Percentiles rank a stretch among this genome's conserved stretches.
Conservation (phyloP, 176 grass and related monocot species). For the Melocanna baccifera region DNA sequence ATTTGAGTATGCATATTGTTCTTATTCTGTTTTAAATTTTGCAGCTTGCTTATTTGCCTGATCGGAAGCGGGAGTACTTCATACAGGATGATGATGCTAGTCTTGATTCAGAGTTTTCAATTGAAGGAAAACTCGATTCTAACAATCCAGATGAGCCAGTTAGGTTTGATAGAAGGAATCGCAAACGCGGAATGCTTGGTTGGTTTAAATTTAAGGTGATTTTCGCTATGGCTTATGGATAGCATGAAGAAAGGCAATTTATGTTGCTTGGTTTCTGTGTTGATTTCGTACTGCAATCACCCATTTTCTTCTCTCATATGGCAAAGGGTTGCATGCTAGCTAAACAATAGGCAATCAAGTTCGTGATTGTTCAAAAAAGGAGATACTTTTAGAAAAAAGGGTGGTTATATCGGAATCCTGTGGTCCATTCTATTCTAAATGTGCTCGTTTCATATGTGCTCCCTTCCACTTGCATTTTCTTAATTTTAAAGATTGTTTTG, state of each 20-base stretch:
- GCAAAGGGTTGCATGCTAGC: not conserved
- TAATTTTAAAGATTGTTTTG: not conserved
- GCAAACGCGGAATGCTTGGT: conserved; percentile 85
- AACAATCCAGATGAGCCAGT: conserved; percentile 58
- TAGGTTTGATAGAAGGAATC: conserved; percentile 79
- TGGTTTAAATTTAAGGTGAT: conserved; percentile 95
- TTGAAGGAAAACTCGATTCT: conserved; percentile 65
- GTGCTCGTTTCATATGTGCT: not conserved
- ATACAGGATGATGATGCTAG: conserved; percentile 70
- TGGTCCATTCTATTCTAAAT: not conserved
- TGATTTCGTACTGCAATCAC: not conserved
- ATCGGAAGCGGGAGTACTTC: conserved; percentile 74
- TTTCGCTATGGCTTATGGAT: conserved; percentile 9
- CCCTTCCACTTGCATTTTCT: not conserved
- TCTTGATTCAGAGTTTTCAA: conserved; percentile 84
- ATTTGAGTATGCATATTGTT: conserved; percentile 6
- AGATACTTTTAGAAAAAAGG: not conserved
- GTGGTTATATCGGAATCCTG: not conserved
- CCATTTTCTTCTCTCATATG: conserved; percentile 7
- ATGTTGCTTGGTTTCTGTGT: not conserved
- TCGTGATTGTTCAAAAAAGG: not conserved
- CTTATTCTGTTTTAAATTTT: conserved; percentile 30
- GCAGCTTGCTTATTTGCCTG: conserved; percentile 97
- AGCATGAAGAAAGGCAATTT: not conserved
- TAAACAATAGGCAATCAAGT: not conserved